Percentiles rank a stretch among this genome's conserved stretches.
These are phyloP conservation scores for Globisporangium recalcitrans DNA, from an alignment of 352 stramenopile genomes.

Conservation along the genomic window DNA sequence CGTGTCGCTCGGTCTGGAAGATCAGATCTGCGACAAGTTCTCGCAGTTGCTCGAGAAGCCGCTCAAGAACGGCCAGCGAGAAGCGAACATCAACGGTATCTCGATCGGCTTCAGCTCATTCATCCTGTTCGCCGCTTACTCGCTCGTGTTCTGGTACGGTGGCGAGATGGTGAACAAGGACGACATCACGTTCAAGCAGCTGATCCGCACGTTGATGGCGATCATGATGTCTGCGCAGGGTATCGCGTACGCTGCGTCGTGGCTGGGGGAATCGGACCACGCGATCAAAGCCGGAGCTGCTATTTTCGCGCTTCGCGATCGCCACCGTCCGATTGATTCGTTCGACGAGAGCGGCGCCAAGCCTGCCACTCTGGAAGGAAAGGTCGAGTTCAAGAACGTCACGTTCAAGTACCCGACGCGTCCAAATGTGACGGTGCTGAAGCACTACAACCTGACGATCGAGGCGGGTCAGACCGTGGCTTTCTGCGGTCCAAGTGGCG, in stretches of 20 bases:
- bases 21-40: slow-evolving; percentile 27
- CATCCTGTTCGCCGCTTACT: slow-evolving; percentile 32
- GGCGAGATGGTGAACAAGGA: slow-evolving; percentile 31
- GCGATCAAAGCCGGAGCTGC: slow-evolving; percentile 14
- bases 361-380: slow-evolving; percentile 10
- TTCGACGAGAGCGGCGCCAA: slow-evolving; percentile 4
- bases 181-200: slow-evolving; percentile 35
- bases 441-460: background rate
- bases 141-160: slow-evolving; percentile 59
- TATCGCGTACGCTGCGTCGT: slow-evolving; percentile 23
- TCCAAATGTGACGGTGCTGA: background rate
- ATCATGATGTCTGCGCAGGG: slow-evolving; percentile 48
- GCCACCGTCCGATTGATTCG: slow-evolving; percentile 14
- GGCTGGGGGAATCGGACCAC: slow-evolving; percentile 29
- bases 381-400: slow-evolving; percentile 19
- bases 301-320: background rate
- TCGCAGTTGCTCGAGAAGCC: slow-evolving; percentile 22
- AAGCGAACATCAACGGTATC: slow-evolving; percentile 32
- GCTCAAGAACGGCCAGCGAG: slow-evolving; percentile 12
- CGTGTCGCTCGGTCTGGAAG: slow-evolving; percentile 32
- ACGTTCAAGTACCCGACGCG: slow-evolving; percentile 1
- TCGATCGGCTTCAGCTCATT: slow-evolving; percentile 64
- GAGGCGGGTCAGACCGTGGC: background rate
- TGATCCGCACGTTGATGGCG: slow-evolving; percentile 44
- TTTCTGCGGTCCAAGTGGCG: background rate